Percentiles rank a stretch among this genome's conserved stretches.
phyloP scores from a whole-genome alignment of 1,139 yeast genomes.

The Scheffersomyces titani region DNA sequence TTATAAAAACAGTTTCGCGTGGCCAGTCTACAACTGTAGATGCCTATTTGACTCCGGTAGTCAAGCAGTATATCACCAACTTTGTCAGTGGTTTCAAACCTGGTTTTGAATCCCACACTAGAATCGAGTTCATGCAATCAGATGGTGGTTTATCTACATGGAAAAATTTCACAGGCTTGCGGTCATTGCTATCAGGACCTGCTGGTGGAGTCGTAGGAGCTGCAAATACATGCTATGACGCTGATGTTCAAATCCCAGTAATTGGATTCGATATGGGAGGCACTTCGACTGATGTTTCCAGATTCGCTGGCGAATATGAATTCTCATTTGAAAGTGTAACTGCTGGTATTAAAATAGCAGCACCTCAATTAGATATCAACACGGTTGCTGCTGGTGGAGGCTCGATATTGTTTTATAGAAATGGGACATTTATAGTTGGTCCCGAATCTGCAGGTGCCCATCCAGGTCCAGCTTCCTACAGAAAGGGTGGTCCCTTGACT shows the following conservation, averaged over 20 bases:
- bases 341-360: conserved; percentile 56
- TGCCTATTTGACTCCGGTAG: conserved; percentile 76
- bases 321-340: conserved; percentile 56
- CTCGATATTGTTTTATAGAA: conserved; percentile 48
- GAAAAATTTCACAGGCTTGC: conserved; percentile 49
- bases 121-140: conserved; percentile 57
- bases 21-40: conserved; percentile 77
- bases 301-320: conserved; percentile 44
- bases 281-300: conserved; percentile 59
- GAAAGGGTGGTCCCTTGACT: conserved; percentile 59
- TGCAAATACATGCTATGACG: conserved; percentile 50
- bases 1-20: conserved; percentile 70
- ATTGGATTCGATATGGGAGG: conserved; percentile 66
- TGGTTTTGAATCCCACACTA: conserved; percentile 29
- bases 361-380: conserved; percentile 58
- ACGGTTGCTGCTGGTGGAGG: conserved; percentile 68
- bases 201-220: conserved; percentile 65
- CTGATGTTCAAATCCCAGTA: conserved; percentile 39
- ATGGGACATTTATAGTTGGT: conserved; percentile 55
- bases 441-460: conserved; percentile 60
- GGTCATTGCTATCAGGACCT: conserved; percentile 56
- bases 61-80: conserved; percentile 58
- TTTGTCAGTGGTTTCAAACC: conserved; percentile 63
- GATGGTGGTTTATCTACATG: conserved; percentile 58
- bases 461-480: conserved; percentile 61